Conservation (phyloP, 495 filamentous ascomycete species). For the Penicillium maclennaniae region DNA sequence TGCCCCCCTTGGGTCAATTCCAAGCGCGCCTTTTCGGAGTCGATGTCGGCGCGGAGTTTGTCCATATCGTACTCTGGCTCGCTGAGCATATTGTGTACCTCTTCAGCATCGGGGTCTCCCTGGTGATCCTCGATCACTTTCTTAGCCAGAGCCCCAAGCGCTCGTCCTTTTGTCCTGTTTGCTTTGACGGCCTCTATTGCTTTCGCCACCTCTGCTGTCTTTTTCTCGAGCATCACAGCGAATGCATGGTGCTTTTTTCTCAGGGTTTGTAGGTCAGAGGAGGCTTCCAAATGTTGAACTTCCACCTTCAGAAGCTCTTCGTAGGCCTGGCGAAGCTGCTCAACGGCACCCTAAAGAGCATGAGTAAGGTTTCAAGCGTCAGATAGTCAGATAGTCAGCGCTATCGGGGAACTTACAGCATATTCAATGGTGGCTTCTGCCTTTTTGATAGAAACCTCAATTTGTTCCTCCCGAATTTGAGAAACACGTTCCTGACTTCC, state of each 20-base stretch:
- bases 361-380: constrained; percentile 7
- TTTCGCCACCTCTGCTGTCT: constrained; percentile 35
- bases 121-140: constrained; percentile 12
- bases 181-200: constrained; percentile 29
- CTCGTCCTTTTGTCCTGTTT: constrained; percentile 29
- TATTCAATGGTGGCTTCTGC: constrained; percentile 61
- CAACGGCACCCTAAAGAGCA: constrained; percentile 51
- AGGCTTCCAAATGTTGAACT: constrained; percentile 69
- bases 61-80: constrained; percentile 48
- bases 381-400: background rate
- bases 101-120: constrained; percentile 24
- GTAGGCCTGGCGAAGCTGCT: constrained; percentile 53
- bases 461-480: constrained; percentile 48
- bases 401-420: constrained; percentile 43
- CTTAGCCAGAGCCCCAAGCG: constrained; percentile 34
- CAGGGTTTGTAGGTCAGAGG: constrained; percentile 67
- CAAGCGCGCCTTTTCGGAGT: constrained; percentile 67
- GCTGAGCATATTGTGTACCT: constrained; percentile 30
- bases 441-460: constrained; percentile 57
- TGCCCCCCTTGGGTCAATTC: constrained; percentile 74
- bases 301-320: constrained; percentile 63
- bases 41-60: constrained; percentile 69
- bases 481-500: constrained; percentile 38
- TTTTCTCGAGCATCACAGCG: constrained; percentile 47
- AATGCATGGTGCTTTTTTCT: constrained; percentile 59